Percentiles rank a stretch among this genome's conserved stretches.
These are phyloP conservation scores for Corrigiola litoralis DNA, from an alignment of 179 eudicot genomes.

Conservation along the genomic window DNA sequence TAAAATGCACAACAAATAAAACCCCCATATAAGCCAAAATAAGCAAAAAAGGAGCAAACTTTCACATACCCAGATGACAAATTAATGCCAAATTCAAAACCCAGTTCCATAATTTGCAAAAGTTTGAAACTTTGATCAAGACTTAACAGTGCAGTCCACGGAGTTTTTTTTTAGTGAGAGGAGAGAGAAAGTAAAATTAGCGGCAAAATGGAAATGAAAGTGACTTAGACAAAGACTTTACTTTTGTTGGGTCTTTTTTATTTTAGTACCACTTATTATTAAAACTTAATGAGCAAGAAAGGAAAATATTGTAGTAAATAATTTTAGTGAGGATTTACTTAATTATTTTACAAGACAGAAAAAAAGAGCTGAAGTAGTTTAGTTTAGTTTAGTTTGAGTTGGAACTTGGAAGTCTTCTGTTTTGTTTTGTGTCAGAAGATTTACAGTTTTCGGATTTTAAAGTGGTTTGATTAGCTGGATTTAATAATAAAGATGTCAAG, in stretches of 20 bases:
- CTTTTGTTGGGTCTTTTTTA: neutral
- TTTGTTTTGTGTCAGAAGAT: neutral
- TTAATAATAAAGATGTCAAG: neutral
- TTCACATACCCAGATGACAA: conserved; percentile 23
- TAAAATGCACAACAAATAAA: neutral
- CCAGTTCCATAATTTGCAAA: conserved; percentile 16
- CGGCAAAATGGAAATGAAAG: conserved; percentile 27
- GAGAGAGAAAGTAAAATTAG: conserved; percentile 21
- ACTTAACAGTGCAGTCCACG: neutral
- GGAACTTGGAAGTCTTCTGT: neutral
- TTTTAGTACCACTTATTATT: neutral
- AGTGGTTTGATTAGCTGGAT: neutral
- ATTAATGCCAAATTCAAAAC: neutral
- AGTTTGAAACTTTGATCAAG: conserved; percentile 1
- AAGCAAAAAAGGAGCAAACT: conserved; percentile 11
- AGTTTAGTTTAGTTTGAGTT: neutral
- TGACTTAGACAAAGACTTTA: neutral
- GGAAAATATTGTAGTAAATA: too few species aligned
- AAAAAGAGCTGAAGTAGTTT: conserved; percentile 2
- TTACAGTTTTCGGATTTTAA: conserved; percentile 21
- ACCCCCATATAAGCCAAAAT: neutral
- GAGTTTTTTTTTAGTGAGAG: neutral
- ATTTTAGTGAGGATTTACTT: too few species aligned
- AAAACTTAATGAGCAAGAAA: conserved; percentile 33
- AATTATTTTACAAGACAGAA: neutral